phyloP scores from a whole-genome alignment of 441 rosid genomes.

The Pelargonium citronellum region DNA sequence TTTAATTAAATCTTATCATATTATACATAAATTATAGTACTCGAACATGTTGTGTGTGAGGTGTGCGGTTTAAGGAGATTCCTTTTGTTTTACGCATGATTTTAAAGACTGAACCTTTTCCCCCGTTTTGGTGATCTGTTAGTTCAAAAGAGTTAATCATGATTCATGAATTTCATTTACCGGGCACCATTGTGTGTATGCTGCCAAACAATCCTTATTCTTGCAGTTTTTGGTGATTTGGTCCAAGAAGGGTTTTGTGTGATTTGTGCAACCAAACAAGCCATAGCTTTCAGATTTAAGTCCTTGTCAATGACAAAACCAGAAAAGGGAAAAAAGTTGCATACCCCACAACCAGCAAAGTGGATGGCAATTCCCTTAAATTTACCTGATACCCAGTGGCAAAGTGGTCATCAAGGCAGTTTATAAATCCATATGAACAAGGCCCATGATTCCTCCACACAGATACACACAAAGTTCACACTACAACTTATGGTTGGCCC shows the following conservation, averaged over 20 bases:
- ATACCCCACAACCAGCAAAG: not conserved
- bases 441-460: conserved; percentile 16
- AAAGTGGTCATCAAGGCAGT: conserved; percentile 28
- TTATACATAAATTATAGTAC: not conserved
- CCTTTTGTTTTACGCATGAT: conserved; percentile 1
- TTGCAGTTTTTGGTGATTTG: not conserved
- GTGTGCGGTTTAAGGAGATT: not conserved
- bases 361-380: conserved; percentile 30
- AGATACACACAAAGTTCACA: not conserved
- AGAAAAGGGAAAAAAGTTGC: conserved; percentile 1
- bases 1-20: not conserved
- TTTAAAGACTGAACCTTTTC: not conserved
- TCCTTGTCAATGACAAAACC: not conserved
- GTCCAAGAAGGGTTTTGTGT: not conserved
- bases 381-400: conserved; percentile 38
- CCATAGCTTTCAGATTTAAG: conserved; percentile 1
- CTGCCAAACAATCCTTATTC: not conserved
- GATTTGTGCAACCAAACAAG: conserved; percentile 4
- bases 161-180: not conserved
- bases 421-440: conserved; percentile 20
- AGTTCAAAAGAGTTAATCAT: conserved; percentile 1
- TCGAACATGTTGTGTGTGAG: not conserved
- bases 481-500: conserved; percentile 26
- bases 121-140: not conserved
- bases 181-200: not conserved